Percentiles rank a stretch among this genome's conserved stretches.
Evolutionary conservation across 768 basidiomycete species (phyloP).

Genomic region (Leccinellum luteum): DNA sequence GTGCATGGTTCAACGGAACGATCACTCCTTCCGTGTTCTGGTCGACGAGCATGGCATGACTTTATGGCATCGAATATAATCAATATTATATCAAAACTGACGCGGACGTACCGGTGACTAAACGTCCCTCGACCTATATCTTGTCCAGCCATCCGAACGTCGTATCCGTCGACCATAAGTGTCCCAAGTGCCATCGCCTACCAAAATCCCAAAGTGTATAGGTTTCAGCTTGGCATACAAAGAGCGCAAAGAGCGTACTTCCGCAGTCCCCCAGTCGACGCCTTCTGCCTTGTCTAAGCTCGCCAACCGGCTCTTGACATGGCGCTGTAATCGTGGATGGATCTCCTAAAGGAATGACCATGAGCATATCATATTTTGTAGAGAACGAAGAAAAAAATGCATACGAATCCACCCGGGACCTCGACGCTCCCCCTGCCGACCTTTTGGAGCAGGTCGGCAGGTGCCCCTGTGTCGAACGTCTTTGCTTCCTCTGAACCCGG

Average conservation of each 20-base stretch:
- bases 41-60: conserved; percentile 90
- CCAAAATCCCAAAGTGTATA: neutral
- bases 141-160: conserved; percentile 89
- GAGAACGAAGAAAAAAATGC: conserved; percentile 24
- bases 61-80: conserved; percentile 12
- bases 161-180: conserved; percentile 75
- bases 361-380: neutral
- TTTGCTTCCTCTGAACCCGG: conserved; percentile 55
- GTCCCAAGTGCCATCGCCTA: conserved; percentile 88
- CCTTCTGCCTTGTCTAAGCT: conserved; percentile 67
- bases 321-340: conserved; percentile 74
- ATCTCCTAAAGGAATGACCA: conserved; percentile 51
- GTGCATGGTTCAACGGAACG: conserved; percentile 76
- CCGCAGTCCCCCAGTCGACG: conserved; percentile 88
- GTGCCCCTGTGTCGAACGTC: conserved; percentile 69
- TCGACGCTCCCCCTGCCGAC: conserved; percentile 71
- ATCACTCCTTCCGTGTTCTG: conserved; percentile 77
- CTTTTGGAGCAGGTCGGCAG: conserved; percentile 44
- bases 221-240: neutral
- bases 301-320: conserved; percentile 73
- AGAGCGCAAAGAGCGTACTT: conserved; percentile 43
- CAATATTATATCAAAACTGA: neutral
- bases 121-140: conserved; percentile 92
- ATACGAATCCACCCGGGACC: conserved; percentile 59
- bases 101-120: conserved; percentile 57